Percentiles rank a stretch among this genome's conserved stretches.
These are phyloP conservation scores for Orbilia oligospora DNA, from an alignment of 2,329 filamentous ascomycete species.

Conservation along the genomic window DNA sequence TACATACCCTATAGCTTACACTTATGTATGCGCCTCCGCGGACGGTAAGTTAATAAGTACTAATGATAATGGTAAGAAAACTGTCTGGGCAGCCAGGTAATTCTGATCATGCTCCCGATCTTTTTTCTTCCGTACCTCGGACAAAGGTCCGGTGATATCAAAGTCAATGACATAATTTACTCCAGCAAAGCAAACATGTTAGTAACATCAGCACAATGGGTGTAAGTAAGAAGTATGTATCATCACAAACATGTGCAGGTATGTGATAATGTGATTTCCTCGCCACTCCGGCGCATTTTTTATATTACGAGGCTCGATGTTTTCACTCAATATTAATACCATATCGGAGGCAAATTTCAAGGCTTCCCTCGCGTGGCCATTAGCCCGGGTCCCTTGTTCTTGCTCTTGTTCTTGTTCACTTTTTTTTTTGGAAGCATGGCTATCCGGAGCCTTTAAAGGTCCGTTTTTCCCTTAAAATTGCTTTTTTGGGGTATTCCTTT, in stretches of 20 bases:
- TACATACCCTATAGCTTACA: neutral
- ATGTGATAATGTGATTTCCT: constrained; percentile 30
- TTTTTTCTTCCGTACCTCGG: constrained; percentile 11
- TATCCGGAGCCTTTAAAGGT: constrained; percentile 10
- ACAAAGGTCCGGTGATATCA: constrained; percentile 1
- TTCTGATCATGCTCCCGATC: constrained; percentile 3
- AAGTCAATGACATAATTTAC: neutral
- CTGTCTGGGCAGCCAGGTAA: too few species aligned
- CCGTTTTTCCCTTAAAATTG: neutral
- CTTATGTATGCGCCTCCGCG: constrained; percentile 3
- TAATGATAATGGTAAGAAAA: neutral
- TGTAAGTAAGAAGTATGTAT: too few species aligned
- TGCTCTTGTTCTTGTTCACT: too few species aligned
- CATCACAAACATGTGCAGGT: constrained; percentile 15
- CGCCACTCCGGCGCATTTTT: constrained; percentile 20
- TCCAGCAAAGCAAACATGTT: constrained; percentile 11
- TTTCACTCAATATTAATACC: neutral
- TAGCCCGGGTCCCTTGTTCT: constrained; percentile 2
- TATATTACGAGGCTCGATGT: constrained; percentile 15
- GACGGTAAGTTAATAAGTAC: neutral
- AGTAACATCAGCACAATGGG: constrained; percentile 1
- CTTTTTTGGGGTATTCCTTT: neutral
- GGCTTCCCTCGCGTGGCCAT: constrained; percentile 12
- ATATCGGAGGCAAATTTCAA: constrained; percentile 21
- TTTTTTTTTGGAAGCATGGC: constrained; percentile 5